Conservation (phyloP, 2,329 filamentous ascomycete species). For the Alternaria sp. region DNA sequence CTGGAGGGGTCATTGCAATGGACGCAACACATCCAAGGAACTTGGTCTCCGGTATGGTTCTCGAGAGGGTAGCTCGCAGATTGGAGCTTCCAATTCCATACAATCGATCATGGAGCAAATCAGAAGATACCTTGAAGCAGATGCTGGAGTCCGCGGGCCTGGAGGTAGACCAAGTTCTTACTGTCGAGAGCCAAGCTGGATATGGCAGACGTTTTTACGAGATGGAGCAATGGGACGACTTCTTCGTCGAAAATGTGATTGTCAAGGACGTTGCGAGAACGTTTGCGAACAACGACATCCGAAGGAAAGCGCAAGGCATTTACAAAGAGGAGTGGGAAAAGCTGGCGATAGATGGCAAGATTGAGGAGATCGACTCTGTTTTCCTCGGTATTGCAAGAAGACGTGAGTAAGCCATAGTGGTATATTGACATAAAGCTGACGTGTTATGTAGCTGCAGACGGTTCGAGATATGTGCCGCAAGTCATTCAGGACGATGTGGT, state of each 20-base stretch:
- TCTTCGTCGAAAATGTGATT: constrained; percentile 49
- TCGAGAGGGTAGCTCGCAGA: constrained; percentile 49
- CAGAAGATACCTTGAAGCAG: constrained; percentile 40
- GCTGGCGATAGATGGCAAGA: constrained; percentile 48
- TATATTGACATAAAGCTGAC: constrained; percentile 12
- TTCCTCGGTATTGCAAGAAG: constrained; percentile 50
- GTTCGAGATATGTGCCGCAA: constrained; percentile 30
- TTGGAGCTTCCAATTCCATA: constrained; percentile 48
- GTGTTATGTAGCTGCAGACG: constrained; percentile 32
- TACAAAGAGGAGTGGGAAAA: constrained; percentile 53
- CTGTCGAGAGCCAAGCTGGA: constrained; percentile 47
- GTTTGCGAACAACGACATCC: constrained; percentile 43
- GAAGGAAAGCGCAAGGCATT: constrained; percentile 43
- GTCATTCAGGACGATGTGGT: constrained; percentile 21
- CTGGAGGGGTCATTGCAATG: constrained; percentile 51
- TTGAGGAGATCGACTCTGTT: constrained; percentile 52
- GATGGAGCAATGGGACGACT: constrained; percentile 43
- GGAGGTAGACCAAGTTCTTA: constrained; percentile 41
- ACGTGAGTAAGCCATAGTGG: constrained; percentile 28
- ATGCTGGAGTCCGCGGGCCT: constrained; percentile 50
- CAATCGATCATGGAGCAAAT: constrained; percentile 49
- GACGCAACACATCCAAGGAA: constrained; percentile 53
- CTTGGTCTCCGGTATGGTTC: constrained; percentile 48
- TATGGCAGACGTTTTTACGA: constrained; percentile 41
- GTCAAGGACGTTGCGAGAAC: constrained; percentile 33